Percentiles rank a stretch among this genome's conserved stretches.
Conservation (phyloP, 2,329 filamentous ascomycete genomes). For the Biscogniauxia marginata region DNA sequence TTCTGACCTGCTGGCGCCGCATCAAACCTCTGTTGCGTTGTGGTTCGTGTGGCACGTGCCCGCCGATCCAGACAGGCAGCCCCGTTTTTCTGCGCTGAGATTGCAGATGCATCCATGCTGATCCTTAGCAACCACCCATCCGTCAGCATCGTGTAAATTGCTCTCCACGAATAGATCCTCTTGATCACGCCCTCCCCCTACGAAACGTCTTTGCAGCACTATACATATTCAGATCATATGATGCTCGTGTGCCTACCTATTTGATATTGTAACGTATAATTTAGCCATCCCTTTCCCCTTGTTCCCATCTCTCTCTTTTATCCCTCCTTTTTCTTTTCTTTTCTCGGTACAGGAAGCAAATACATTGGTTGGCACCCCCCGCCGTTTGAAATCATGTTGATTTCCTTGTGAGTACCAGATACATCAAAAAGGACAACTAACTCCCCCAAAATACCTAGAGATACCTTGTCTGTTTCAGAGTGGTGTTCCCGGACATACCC, state of each 20-base stretch:
- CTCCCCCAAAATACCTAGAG: neutral
- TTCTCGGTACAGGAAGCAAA: neutral
- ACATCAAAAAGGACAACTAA: neutral
- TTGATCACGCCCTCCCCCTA: neutral
- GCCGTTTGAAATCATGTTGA: neutral
- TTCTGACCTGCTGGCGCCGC: constrained; percentile 20
- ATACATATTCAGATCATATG: neutral
- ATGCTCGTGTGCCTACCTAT: neutral
- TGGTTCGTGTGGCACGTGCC: constrained; percentile 23
- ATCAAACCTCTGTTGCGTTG: constrained; percentile 2
- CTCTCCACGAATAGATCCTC: constrained; percentile 2
- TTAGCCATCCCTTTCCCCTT: neutral
- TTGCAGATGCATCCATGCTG: constrained; percentile 14
- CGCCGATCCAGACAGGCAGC: constrained; percentile 19
- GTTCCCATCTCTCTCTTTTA: neutral
- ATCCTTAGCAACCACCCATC: constrained; percentile 13
- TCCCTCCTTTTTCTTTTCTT: neutral
- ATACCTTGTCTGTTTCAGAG: neutral
- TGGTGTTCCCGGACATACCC: neutral
- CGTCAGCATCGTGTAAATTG: constrained; percentile 11
- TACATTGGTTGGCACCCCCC: neutral
- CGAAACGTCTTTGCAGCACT: neutral
- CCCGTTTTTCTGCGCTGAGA: constrained; percentile 10
- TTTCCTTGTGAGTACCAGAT: neutral
- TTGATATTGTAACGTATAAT: neutral